phyloP scores from a whole-genome alignment of 1,284 basidiomycete genomes.

The Boletus sp. region DNA sequence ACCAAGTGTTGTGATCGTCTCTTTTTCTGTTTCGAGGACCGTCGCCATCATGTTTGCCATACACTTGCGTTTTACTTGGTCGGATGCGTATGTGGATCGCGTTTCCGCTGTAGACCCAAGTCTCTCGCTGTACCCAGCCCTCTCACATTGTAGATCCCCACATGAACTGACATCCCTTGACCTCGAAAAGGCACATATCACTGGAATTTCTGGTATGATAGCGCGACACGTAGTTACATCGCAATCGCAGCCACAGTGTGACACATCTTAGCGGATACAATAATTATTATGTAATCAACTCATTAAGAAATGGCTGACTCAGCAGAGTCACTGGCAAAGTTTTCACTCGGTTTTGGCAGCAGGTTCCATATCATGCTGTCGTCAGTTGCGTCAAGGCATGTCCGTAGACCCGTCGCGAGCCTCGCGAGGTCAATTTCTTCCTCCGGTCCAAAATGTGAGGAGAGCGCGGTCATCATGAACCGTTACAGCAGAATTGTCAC shows the following conservation, averaged over 20 bases:
- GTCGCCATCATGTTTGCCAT: too few relatives aligned
- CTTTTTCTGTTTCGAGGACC: background rate
- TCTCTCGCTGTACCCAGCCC: too few relatives aligned
- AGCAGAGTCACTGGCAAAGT: slow-evolving; percentile 9
- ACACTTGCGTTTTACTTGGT: background rate
- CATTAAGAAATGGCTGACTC: slow-evolving; percentile 18
- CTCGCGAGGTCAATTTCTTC: slow-evolving; percentile 40
- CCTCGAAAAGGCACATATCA: background rate
- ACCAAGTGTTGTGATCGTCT: too few relatives aligned
- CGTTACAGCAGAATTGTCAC: slow-evolving; percentile 82
- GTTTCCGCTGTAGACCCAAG: background rate
- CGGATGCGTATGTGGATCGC: background rate
- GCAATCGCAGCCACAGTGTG: too few relatives aligned
- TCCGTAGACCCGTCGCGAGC: slow-evolving; percentile 16
- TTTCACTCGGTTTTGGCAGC: background rate
- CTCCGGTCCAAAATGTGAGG: slow-evolving; percentile 39
- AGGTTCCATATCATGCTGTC: slow-evolving; percentile 20
- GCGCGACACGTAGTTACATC: too few relatives aligned
- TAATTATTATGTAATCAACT: too few relatives aligned
- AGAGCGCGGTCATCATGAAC: slow-evolving; percentile 70
- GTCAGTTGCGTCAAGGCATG: slow-evolving; percentile 18
- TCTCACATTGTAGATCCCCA: too few relatives aligned
- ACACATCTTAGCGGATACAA: too few relatives aligned
- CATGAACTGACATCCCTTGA: background rate
- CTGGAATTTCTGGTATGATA: too few relatives aligned